Evolutionary conservation across 2,329 filamentous ascomycete genomes (phyloP).

Genomic region (Shiraia sp.): DNA sequence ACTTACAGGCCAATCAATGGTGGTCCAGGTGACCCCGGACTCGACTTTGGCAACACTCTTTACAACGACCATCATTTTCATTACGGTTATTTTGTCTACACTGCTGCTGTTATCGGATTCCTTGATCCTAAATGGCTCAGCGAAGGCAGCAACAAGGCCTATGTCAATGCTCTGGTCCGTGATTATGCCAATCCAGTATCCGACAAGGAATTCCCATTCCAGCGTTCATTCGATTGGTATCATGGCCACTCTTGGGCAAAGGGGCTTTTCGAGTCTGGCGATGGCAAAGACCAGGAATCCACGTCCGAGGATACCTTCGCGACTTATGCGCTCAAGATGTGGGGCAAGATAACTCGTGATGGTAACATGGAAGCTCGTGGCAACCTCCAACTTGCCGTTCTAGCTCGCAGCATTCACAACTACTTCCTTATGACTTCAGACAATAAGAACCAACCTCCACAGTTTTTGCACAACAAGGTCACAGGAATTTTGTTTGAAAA

Average conservation of each 20-base stretch:
- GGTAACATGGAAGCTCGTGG: conserved; percentile 76
- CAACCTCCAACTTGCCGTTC: conserved; percentile 81
- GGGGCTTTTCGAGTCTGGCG: conserved; percentile 71
- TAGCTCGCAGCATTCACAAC: conserved; percentile 71
- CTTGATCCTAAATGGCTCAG: conserved; percentile 76
- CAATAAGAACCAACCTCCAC: conserved; percentile 73
- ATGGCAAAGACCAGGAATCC: conserved; percentile 88
- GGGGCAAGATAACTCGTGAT: conserved; percentile 79
- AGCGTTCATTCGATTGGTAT: conserved; percentile 79
- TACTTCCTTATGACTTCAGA: conserved; percentile 81
- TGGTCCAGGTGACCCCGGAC: conserved; percentile 50
- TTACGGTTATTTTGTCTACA: conserved; percentile 85
- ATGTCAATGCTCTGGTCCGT: conserved; percentile 80
- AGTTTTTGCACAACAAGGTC: conserved; percentile 82
- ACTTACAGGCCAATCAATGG: conserved; percentile 53
- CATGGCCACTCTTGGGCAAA: conserved; percentile 93
- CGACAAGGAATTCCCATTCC: conserved; percentile 78
- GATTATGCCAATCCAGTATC: conserved; percentile 77
- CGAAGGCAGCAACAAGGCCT: conserved; percentile 68
- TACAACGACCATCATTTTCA: conserved; percentile 75
- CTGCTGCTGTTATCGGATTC: conserved; percentile 82
- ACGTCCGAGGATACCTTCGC: conserved; percentile 92
- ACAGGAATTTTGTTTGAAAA: conserved; percentile 85
- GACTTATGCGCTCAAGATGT: conserved; percentile 90
- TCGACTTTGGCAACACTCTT: conserved; percentile 88